Evolutionary conservation across 192 early-diverging fungal species (phyloP).

Genomic region (Piromyces sp.): DNA sequence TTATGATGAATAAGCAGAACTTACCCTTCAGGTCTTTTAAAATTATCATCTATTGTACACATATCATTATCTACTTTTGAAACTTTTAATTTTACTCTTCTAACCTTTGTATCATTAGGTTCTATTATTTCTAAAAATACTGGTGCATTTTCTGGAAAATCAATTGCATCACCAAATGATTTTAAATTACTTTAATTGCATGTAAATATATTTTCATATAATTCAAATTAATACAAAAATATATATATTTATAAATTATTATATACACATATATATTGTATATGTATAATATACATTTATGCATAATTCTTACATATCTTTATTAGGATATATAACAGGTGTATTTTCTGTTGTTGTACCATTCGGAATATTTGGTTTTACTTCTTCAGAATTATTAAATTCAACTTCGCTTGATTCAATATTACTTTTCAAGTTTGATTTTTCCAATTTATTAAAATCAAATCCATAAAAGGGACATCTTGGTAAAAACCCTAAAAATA

Average conservation of each 20-base stretch:
- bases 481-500: not conserved
- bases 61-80: not conserved
- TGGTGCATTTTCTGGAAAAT: not conserved
- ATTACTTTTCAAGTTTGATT: not conserved
- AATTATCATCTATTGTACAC: not conserved
- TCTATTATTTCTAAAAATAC: not conserved
- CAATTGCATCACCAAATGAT: not conserved
- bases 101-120: not conserved
- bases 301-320: not conserved
- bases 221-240: too few species aligned
- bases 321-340: not conserved
- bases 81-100: not conserved
- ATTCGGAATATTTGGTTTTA: not conserved
- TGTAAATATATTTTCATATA: too few species aligned
- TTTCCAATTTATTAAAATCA: not conserved
- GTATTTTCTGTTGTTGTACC: not conserved
- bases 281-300: too few species aligned
- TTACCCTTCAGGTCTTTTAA: not conserved
- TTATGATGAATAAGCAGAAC: too few species aligned
- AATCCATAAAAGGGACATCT: not conserved
- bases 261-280: too few species aligned
- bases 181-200: not conserved
- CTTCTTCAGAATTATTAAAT: not conserved
- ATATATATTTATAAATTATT: too few species aligned
- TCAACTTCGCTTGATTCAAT: not conserved